Base-by-base conservation (phyloP, 2,329 filamentous ascomycete species). In the Alternaria sp. region DNA sequence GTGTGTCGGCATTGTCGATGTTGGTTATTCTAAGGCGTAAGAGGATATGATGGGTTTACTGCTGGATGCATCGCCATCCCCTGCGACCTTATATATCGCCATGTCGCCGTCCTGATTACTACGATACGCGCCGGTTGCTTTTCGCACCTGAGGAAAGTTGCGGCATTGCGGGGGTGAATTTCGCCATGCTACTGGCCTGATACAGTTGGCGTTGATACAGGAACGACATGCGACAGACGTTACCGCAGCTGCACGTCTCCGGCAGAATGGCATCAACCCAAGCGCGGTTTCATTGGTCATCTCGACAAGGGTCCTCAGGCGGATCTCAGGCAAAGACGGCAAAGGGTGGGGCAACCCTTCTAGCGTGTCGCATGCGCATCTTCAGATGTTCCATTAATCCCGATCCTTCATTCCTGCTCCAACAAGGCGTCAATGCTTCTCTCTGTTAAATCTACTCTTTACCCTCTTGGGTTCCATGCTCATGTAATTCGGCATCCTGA, bases 1-100 rank as follows among this genome's bases (percentile, higher is more conserved):
- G 13, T 81, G 74, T 49, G 84, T 81, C 25, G 81, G 73, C 82
- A 83, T 83, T n/a, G 26, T 47, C 15, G 43, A 25, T 19, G 5
- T 2, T 56, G 43, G 1, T 9, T 32, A 17, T 32, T 17, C 4
- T 4, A 32, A 5, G n/a, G 7, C 10, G 28, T 23, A 32, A 30
- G 43, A 10, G 11, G 25, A n/a, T 45, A 3, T 26, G 54, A 21
- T 28, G 40, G n/a, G 13, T 28, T 15, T 61, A 25, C 43, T 28
- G 21, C 15, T 9, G 19, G 26, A 32, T 12, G 30, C 30, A 55
- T n/a, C 12, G 49, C 13, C 17, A 10, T 36, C 9, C n/a, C 21
- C 44, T 26, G 9, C 3, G 51, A 13, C 45, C 26, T 61, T 61
- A 61, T 61, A 61, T 61, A 43, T 36, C 25, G 23, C 17, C 44